Base-by-base conservation (phyloP, 2,329 filamentous ascomycete species). In the Lasiodiplodia hormozganensis region DNA sequence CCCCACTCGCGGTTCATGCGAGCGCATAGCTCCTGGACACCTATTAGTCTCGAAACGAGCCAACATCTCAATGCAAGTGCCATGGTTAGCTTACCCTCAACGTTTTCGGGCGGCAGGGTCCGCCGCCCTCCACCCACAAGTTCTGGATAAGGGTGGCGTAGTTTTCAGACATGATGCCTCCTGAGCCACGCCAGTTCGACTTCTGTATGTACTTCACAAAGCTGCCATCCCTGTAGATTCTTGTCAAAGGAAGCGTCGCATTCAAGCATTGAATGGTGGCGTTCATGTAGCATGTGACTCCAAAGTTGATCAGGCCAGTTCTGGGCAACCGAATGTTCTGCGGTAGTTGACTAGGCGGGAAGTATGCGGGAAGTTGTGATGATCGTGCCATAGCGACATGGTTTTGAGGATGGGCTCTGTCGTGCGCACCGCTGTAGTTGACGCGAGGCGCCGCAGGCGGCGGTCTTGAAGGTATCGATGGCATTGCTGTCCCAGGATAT, bases 261-360 rank as follows among this genome's bases (percentile, higher is more conserved):
- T 92, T 91, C 21, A 97, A 82, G 70, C 91, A 92, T 79, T 98
- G 95, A 31, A 98, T 84, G 0, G 90, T 90, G n/a, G 93, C 90
- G 79, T 97, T 97, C 84, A 96, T 94, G 76, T 97, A 97, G 77
- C 95, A 97, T 72, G 92, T 94, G 57, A 91, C 90, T 1, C 89
- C 88, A 51, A 93, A 92, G 73, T 97, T 97, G 69, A 89, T 82
- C 14, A 97, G 85, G 0, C 95, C 94, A 12, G 92, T 91, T 43
- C 84, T 83, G n/a, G 89, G 86, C 73, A 88, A 83, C 34, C 81
- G 79, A 47, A 62, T 53, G 7, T 83, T 80, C 28, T 80, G 78
- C 4, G 81, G 79, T 51, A 82, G 77, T 18, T 82, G 80, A 40
- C 80, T 80, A 16, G 81, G 81, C 3, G 83, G 80, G 4, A 85